Percentiles rank a stretch among this genome's conserved stretches.
phyloP scores from a whole-genome alignment of 2,329 filamentous ascomycete genomes.

The Scleromitrula shiraiana region DNA sequence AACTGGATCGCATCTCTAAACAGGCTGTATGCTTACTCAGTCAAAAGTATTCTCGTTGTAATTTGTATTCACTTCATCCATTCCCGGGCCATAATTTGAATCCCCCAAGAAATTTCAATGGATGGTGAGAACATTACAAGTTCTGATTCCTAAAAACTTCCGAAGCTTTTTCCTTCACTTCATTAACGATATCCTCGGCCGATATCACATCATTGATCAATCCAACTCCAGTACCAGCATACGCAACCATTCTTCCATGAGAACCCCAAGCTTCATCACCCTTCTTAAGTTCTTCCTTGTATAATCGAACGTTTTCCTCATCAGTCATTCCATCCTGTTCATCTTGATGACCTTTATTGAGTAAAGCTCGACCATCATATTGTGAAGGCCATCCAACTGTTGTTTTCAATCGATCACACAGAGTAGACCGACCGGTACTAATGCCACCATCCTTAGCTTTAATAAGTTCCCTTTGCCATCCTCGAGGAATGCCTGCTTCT shows the following conservation, averaged over 20 bases:
- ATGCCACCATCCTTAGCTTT: constrained; percentile 41
- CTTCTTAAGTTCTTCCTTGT: constrained; percentile 37
- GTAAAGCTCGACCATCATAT: constrained; percentile 49
- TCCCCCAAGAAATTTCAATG: no score
- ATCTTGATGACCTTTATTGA: constrained; percentile 45
- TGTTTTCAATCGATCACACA: constrained; percentile 45
- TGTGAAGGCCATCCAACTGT: constrained; percentile 48
- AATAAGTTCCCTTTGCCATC: constrained; percentile 41
- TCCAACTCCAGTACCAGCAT: constrained; percentile 55
- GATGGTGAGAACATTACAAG: no score
- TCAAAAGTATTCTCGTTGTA: no score
- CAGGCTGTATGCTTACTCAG: no score
- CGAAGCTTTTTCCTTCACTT: no score
- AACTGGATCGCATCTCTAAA: no score
- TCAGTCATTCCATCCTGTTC: constrained; percentile 30
- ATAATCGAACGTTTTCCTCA: constrained; percentile 34
- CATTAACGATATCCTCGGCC: no score
- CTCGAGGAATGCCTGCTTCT: constrained; percentile 39
- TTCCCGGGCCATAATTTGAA: no score
- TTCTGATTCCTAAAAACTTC: no score
- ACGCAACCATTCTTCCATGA: constrained; percentile 48
- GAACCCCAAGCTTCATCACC: constrained; percentile 45
- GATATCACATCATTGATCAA: no score
- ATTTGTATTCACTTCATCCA: no score
- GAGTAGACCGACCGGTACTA: constrained; percentile 39